Base-by-base conservation (phyloP, 768 basidiomycete genomes). In the Fomitopsis serialis region DNA sequence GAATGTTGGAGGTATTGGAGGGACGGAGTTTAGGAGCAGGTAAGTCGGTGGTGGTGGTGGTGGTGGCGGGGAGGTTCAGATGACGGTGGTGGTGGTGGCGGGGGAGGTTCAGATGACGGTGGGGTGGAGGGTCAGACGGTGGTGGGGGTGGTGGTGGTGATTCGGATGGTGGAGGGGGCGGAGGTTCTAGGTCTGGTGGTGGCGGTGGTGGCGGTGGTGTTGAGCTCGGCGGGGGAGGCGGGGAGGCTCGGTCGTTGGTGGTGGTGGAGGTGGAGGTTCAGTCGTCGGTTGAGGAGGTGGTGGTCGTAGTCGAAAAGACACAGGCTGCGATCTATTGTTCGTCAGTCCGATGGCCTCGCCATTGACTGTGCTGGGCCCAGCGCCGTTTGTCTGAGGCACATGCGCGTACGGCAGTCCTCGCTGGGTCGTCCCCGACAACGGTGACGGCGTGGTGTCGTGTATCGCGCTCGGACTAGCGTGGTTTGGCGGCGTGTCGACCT, bases 261-360 rank as follows among this genome's bases (percentile, higher is more conserved):
- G 62, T 11, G 65, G 60, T 29, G 66, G 54, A 12, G 66, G 65
- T 13, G 63, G 61, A 50, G 52, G 54, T 21, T 27, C 40, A 23
- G 74, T 68, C 40, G 74, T 68, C 5, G 74, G 68, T 10, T 69
- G 66, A 1, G 72, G 69, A 15, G 64, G 61, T 1, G 59, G 67
- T 0, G 64, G 62, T 45, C 63, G 61, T 35, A 66, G 61, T 27
- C 62, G 59, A 57, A 65, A 64, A 10, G 63, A 64, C 23, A 60
- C 63, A 27, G 66, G 42, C 7, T 61, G 45, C 17, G 54, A 54
- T 48, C 56, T 40, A 15, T 40, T 40, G 61, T 9, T 58, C 57
- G 44, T 52, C 54, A 21, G 63, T 17, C 62, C 65, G 7, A 52
- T 53, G 11, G 58, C 54, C 54, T 66, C 49, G 50, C 56, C 64